phyloP scores from a whole-genome alignment of 2,329 filamentous ascomycete species.

The Apiospora saccharicola region DNA sequence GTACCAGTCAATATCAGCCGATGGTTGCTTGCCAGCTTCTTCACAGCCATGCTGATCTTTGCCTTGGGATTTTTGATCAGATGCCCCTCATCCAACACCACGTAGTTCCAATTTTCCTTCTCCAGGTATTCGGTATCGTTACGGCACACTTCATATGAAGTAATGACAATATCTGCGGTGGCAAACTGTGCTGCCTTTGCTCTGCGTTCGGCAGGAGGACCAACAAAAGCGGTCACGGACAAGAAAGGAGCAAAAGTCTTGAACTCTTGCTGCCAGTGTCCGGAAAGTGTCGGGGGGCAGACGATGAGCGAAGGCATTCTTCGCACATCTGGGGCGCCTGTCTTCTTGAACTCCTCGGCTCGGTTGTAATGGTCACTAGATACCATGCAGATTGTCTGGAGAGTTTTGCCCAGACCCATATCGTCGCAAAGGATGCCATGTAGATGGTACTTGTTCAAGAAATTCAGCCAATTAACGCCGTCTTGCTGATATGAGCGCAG shows the following conservation, averaged over 20 bases:
- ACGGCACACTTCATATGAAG: constrained; percentile 96
- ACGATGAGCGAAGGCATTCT: constrained; percentile 91
- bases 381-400: constrained; percentile 97
- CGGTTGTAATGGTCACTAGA: constrained; percentile 96
- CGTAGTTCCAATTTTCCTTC: constrained; percentile 93
- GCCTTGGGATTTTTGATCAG: constrained; percentile 98
- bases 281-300: constrained; percentile 93
- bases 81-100: constrained; percentile 96
- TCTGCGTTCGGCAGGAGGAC: constrained; percentile 81
- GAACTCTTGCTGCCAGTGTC: constrained; percentile 99
- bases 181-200: constrained; percentile 73
- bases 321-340: constrained; percentile 77
- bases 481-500: constrained; percentile 98
- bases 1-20: constrained; percentile 95
- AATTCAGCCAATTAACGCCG: constrained; percentile 97
- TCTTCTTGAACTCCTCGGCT: constrained; percentile 87
- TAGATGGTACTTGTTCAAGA: constrained; percentile 96
- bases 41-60: constrained; percentile 93
- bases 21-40: constrained; percentile 88
- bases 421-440: constrained; percentile 99
- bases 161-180: constrained; percentile 91
- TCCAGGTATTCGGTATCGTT: constrained; percentile 90
- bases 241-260: constrained; percentile 96
- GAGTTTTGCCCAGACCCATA: constrained; percentile 97
- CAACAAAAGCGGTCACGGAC: constrained; percentile 87